A percentile compares a stretch with the other conserved stretches of the same genome.
These are phyloP conservation scores for Fusarium buxicola DNA, from an alignment of 2,329 filamentous ascomycete genomes.

Conservation along the genomic window DNA sequence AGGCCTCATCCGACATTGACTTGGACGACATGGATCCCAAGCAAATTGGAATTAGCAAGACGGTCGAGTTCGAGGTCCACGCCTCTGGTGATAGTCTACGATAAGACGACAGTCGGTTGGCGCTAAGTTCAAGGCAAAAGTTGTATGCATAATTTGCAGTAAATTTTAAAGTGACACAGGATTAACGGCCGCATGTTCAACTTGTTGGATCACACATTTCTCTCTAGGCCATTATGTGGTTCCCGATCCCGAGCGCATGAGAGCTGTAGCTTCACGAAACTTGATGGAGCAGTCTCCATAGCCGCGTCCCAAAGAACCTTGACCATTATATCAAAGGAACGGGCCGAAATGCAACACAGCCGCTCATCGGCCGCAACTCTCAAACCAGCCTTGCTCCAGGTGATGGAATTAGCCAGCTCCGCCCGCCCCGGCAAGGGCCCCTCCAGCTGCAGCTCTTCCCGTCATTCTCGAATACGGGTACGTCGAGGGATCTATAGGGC, in stretches of 20 bases:
- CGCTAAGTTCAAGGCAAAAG: background rate
- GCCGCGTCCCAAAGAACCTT: too few species aligned
- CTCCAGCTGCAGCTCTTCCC: background rate
- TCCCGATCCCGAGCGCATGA: too few species aligned
- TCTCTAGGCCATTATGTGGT: background rate
- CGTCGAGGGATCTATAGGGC: rapidly evolving
- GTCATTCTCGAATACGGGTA: background rate
- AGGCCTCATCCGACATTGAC: constrained; percentile 38
- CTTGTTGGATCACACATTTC: background rate
- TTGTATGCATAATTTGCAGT: background rate
- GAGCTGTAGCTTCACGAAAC: too few species aligned
- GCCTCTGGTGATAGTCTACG: constrained; percentile 20
- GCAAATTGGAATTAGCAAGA: constrained; percentile 41
- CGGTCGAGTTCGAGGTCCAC: constrained; percentile 37
- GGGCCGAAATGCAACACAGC: too few species aligned
- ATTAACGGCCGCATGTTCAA: background rate
- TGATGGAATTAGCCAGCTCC: background rate
- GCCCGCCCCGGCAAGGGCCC: background rate
- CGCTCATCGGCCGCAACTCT: too few species aligned
- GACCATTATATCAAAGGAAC: too few species aligned
- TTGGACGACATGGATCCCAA: constrained; percentile 41
- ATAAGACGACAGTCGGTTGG: background rate
- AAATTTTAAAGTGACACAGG: background rate
- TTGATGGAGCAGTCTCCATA: too few species aligned
- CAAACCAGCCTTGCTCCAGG: background rate